A percentile compares a stretch with the other conserved stretches of the same genome.
phyloP scores from a whole-genome alignment of 2,329 filamentous ascomycete genomes.

The Fusarium torreyae region DNA sequence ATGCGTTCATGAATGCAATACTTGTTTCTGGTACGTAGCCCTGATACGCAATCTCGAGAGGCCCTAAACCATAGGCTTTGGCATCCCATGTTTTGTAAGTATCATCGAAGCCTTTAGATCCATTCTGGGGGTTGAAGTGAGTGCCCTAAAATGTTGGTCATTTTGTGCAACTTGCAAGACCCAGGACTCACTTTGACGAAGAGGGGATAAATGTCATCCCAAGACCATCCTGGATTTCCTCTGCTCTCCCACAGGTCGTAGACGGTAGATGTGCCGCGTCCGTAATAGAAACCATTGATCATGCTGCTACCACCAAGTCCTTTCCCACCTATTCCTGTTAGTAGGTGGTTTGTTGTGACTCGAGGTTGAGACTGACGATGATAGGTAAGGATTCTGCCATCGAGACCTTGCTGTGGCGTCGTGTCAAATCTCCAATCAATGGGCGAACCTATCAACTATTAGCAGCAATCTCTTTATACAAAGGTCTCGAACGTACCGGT shows the following conservation, averaged over 20 bases:
- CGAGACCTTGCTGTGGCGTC: constrained; percentile 4
- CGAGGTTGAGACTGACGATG: neutral
- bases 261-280: constrained; percentile 17
- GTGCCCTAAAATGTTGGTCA: neutral
- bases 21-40: constrained; percentile 22
- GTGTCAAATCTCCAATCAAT: constrained; percentile 30
- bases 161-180: accelerated
- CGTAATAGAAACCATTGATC: constrained; percentile 28
- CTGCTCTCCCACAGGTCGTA: constrained; percentile 23
- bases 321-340: neutral
- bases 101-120: constrained; percentile 8
- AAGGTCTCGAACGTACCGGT: neutral
- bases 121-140: constrained; percentile 18
- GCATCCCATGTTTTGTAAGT: constrained; percentile 16
- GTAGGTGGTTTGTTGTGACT: neutral
- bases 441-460: neutral
- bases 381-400: constrained; percentile 18
- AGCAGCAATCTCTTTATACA: accelerated
- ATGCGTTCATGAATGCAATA: constrained; percentile 18
- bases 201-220: constrained; percentile 13
- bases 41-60: constrained; percentile 10
- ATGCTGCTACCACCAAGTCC: constrained; percentile 22
- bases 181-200: constrained; percentile 11
- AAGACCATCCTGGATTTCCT: constrained; percentile 24
- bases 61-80: constrained; percentile 11